A percentile compares a stretch with the other conserved stretches of the same genome.
These are phyloP conservation scores for Rasamsonia emersonii DNA, from an alignment of 2,329 filamentous ascomycete species.

Conservation along the genomic window DNA sequence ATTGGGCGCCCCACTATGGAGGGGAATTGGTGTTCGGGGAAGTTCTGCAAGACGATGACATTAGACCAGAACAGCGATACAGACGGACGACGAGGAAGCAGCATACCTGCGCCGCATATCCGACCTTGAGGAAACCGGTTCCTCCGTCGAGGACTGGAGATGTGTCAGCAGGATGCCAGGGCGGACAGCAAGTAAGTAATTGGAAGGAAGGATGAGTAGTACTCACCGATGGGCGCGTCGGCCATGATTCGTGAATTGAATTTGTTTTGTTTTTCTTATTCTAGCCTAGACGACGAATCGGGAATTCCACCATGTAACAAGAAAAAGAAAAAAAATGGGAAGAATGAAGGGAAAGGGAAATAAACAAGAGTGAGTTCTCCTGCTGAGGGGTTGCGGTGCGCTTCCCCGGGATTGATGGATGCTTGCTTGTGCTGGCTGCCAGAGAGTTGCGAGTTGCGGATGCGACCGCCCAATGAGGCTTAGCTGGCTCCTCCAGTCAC, in stretches of 20 bases:
- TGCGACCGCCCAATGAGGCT: constrained; percentile 10
- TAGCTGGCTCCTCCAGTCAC: constrained; percentile 3
- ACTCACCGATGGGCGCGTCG: constrained; percentile 42
- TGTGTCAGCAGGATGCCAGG: constrained; percentile 16
- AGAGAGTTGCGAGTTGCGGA: constrained; percentile 4
- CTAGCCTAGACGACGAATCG: neutral
- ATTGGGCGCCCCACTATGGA: constrained; percentile 98
- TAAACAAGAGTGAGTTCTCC: too few relatives aligned
- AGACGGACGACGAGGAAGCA: constrained; percentile 3
- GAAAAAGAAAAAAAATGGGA: too few relatives aligned
- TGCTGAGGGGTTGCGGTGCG: neutral
- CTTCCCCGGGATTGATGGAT: neutral
- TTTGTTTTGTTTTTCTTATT: too few relatives aligned
- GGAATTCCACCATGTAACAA: neutral
- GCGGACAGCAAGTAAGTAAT: constrained; percentile 7
- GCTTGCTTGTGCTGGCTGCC: constrained; percentile 3
- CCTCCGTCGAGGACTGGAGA: constrained; percentile 91
- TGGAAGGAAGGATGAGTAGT: constrained; percentile 3
- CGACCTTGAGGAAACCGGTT: constrained; percentile 98
- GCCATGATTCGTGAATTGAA: constrained; percentile 29
- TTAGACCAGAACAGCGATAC: constrained; percentile 1
- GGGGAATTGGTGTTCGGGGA: constrained; percentile 96
- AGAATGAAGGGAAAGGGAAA: too few relatives aligned
- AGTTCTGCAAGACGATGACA: constrained; percentile 57
- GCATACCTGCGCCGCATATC: constrained; percentile 80